phyloP scores from a whole-genome alignment of 2,329 filamentous ascomycete species.

The Cercospora brassicicola region DNA sequence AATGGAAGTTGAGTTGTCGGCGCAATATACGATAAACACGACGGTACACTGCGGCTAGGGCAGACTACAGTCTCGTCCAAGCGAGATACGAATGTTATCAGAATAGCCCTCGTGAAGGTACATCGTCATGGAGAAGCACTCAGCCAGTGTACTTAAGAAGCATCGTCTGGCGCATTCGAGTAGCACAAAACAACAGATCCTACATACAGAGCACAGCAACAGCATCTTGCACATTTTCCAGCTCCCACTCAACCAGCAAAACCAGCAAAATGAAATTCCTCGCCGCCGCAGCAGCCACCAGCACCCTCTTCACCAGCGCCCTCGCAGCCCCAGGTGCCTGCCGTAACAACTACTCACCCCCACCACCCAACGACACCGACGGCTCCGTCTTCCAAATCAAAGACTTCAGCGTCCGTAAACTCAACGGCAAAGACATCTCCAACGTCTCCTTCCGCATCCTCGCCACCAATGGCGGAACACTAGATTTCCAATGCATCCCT shows the following conservation, averaged over 20 bases:
- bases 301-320: slow-evolving; percentile 15
- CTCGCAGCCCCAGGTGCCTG: slow-evolving; percentile 12
- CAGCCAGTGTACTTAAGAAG: background rate
- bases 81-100: background rate
- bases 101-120: background rate
- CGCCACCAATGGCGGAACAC: slow-evolving; percentile 21
- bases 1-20: background rate
- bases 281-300: slow-evolving; percentile 14
- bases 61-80: too few relatives aligned
- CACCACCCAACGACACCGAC: background rate
- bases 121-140: background rate
- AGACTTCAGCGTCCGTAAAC: slow-evolving; percentile 18
- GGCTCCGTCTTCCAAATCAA: slow-evolving; percentile 19
- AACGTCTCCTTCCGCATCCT: slow-evolving; percentile 22
- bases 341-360: background rate
- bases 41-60: background rate
- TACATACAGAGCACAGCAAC: background rate
- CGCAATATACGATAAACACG: background rate
- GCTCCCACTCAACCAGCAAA: background rate
- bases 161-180: background rate
- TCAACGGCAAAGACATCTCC: slow-evolving; percentile 17
- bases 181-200: background rate
- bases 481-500: slow-evolving; percentile 18
- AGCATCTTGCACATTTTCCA: background rate
- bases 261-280: slow-evolving; percentile 22